phyloP scores from a whole-genome alignment of 805 yeast species.

The Lachancea lanzarotensis region DNA sequence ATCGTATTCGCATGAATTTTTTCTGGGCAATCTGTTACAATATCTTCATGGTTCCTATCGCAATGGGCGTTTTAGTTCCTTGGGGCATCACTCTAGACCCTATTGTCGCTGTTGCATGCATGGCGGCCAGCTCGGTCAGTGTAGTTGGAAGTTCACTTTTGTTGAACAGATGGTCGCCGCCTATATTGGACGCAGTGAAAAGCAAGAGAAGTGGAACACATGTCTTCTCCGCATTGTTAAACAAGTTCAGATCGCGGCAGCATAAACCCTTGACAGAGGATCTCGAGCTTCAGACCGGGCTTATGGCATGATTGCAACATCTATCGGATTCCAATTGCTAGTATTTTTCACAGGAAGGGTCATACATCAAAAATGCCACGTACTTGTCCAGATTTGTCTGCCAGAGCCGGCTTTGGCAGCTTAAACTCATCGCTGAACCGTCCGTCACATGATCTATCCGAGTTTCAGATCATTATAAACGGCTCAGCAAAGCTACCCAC shows the following conservation, averaged over 20 bases:
- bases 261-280: conserved; percentile 9
- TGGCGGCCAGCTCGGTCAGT: conserved; percentile 89
- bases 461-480: not conserved
- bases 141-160: conserved; percentile 76
- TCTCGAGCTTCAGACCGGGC: conserved; percentile 17
- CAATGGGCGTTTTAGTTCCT: conserved; percentile 87
- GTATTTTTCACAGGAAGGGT: too few species aligned
- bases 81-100: conserved; percentile 76
- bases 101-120: conserved; percentile 81
- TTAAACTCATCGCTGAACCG: too few species aligned
- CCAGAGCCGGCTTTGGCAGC: too few species aligned
- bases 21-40: conserved; percentile 85
- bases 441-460: too few species aligned
- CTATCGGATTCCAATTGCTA: too few species aligned
- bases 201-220: not conserved
- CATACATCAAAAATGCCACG: too few species aligned
- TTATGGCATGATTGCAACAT: conserved; percentile 4
- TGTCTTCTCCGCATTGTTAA: not conserved
- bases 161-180: conserved; percentile 58
- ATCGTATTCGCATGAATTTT: conserved; percentile 72
- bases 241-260: not conserved
- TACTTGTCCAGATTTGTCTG: too few species aligned
- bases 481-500: not conserved
- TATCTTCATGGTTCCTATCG: conserved; percentile 79
- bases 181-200: conserved; percentile 3